These are phyloP conservation scores for Carex cristatella DNA, from an alignment of 176 grass and related monocot genomes.

Conservation along the genomic window DNA sequence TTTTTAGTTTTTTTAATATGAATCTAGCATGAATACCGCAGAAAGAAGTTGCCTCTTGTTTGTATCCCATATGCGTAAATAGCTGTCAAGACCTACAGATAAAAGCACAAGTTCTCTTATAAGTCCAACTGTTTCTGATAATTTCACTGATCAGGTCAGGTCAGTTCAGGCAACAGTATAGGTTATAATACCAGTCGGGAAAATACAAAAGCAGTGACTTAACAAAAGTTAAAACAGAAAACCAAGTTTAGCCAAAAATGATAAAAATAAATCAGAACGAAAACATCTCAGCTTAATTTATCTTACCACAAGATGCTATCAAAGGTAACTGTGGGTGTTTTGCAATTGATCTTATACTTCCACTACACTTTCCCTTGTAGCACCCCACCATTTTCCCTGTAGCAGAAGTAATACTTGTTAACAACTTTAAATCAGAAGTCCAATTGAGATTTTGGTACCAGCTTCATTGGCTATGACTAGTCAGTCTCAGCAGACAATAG, in stretches of 20 bases:
- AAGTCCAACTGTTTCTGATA: background rate
- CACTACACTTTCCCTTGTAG: conserved; percentile 90
- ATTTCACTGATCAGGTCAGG: background rate
- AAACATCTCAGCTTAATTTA: background rate
- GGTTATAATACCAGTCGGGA: conserved; percentile 7
- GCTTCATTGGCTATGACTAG: background rate
- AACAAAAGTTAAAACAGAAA: background rate
- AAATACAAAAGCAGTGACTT: background rate
- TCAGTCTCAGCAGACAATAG: background rate
- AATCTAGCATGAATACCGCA: conserved; percentile 38
- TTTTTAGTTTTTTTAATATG: background rate
- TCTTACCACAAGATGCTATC: conserved; percentile 90
- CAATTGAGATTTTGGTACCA: background rate
- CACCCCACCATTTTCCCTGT: conserved; percentile 84
- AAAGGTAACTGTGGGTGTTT: conserved; percentile 75
- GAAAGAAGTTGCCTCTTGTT: conserved; percentile 74
- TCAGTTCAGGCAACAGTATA: background rate
- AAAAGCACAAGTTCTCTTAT: background rate
- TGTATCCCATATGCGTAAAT: conserved; percentile 87
- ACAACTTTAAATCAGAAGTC: conserved; percentile 2
- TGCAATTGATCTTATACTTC: conserved; percentile 91
- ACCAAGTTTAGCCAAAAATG: background rate
- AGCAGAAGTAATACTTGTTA: background rate
- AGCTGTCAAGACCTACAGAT: conserved; percentile 71
- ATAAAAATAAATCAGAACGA: background rate